phyloP scores from a whole-genome alignment of 805 yeast genomes.

The Candida fluviatilis region DNA sequence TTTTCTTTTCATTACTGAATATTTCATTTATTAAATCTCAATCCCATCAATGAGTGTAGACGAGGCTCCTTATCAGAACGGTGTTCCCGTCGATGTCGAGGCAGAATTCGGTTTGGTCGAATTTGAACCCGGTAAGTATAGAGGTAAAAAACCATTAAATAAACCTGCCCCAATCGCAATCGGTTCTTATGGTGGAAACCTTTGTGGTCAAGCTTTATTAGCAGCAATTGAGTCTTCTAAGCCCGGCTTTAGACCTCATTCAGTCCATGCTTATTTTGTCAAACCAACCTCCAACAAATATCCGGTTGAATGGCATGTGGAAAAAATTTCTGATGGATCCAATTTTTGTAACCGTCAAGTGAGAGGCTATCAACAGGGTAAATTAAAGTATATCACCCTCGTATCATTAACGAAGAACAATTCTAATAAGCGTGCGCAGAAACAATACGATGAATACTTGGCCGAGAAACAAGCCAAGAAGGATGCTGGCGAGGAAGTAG shows the following conservation, averaged over 20 bases:
- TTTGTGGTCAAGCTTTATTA: conserved; percentile 32
- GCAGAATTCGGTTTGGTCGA: conserved; percentile 17
- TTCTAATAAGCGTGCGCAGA: conserved; percentile 16
- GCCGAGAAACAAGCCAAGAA: conserved; percentile 19
- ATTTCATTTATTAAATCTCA: too few relatives aligned
- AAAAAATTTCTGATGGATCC: conserved; percentile 30
- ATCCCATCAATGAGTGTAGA: conserved; percentile 2
- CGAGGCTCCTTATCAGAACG: conserved; percentile 5
- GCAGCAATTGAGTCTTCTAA: conserved; percentile 27
- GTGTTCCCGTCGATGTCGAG: conserved; percentile 10
- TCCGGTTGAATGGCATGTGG: conserved; percentile 28
- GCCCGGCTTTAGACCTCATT: conserved; percentile 30
- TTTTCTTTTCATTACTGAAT: too few relatives aligned
- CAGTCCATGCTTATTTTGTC: conserved; percentile 31
- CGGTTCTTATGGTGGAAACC: conserved; percentile 31
- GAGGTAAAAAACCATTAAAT: conserved; percentile 17
- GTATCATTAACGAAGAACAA: conserved; percentile 33
- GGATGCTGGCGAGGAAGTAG: conserved; percentile 23
- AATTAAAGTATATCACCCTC: conserved; percentile 23
- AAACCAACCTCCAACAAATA: conserved; percentile 13
- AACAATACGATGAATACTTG: conserved; percentile 19
- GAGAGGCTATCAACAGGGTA: conserved; percentile 23
- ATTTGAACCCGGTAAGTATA: conserved; percentile 11
- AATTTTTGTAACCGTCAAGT: conserved; percentile 31
- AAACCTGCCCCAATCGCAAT: conserved; percentile 21